Evolutionary conservation across 2,329 filamentous ascomycete genomes (phyloP).

Genomic region (Phialophora tarda): DNA sequence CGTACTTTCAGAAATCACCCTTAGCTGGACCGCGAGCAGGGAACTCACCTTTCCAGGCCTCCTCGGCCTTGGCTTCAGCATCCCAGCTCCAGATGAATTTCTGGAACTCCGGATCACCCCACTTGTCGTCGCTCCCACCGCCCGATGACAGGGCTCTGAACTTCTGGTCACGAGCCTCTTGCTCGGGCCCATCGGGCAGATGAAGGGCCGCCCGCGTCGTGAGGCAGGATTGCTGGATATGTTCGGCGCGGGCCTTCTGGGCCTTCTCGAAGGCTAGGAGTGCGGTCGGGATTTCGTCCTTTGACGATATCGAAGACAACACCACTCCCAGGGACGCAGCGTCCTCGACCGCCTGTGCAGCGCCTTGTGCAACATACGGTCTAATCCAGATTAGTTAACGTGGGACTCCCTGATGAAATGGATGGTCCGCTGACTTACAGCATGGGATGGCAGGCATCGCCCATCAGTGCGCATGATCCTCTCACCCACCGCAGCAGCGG

Average conservation of each 20-base stretch:
- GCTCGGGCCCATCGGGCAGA: conserved; percentile 41
- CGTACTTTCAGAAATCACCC: background rate
- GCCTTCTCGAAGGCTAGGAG: conserved; percentile 54
- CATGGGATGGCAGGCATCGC: conserved; percentile 55
- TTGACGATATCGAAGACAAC: conserved; percentile 41
- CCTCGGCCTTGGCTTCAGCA: conserved; percentile 61
- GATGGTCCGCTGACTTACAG: conserved; percentile 33
- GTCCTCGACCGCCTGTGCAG: conserved; percentile 54
- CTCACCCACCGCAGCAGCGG: conserved; percentile 66
- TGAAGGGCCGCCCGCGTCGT: conserved; percentile 43
- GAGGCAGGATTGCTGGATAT: conserved; percentile 53
- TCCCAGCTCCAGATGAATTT: conserved; percentile 69
- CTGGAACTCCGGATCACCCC: conserved; percentile 72
- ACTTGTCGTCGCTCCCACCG: conserved; percentile 65
- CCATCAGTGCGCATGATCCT: conserved; percentile 47
- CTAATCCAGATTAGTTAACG: background rate
- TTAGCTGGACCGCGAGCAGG: too few relatives aligned
- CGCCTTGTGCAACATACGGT: conserved; percentile 53
- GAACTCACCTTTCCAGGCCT: conserved; percentile 47
- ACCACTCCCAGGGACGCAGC: conserved; percentile 47
- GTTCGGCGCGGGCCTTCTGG: conserved; percentile 37
- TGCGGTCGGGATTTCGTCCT: conserved; percentile 51
- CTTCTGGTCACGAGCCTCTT: conserved; percentile 47
- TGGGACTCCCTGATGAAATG: too few relatives aligned
- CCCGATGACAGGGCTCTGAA: conserved; percentile 59